Evolutionary conservation across 1,284 basidiomycete species (phyloP), one percentile per base, ranked within the genome.

Genomic region (Testicularia cyperi): DNA sequence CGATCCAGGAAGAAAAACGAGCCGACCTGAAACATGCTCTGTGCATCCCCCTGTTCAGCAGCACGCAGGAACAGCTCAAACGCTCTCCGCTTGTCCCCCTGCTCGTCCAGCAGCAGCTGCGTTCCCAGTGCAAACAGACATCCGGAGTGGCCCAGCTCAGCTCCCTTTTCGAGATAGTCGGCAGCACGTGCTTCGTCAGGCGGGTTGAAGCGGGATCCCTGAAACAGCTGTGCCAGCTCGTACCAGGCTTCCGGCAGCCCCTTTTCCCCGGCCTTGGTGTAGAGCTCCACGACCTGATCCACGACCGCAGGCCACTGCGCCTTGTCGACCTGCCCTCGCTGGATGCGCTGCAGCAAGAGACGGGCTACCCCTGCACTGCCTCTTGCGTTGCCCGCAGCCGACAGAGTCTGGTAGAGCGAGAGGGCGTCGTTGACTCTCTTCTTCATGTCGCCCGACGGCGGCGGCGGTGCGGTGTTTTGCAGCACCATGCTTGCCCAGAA

Each of bases 221-320:
- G 49, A 39, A 58, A 64, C 10, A 68, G 35, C 23, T 33, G 25
- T 9, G 62, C 67, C 0, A 71, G 52, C 31, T 71, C 69, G 41
- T 63, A 71, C 67, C 67, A 71, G 0, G 67, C 69, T 20, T 71
- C 69, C n/a, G 55, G 41, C 2, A 65, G 52, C 13, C 69, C 69
- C 26, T 41, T 49, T 15, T 61, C 47, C 5, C 67, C 68, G 5
- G 69, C 67, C 15, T 62, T 41, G 2, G 49, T 57, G 36, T 66
- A 71, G 14, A 70, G 53, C 7, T 42, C 49, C 19, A 47, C 42
- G 12, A 53, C 43, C 27, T 62, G 41, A 8, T 53, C 37, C 14
- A 70, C 47, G 33, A 53, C 10, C 5, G 26, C 21, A 10, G 45
- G 55, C 44, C 41, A 52, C 14, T 42, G 51, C 15, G 32, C 24